Conservation (phyloP, 345 rosid species). For the Dimocarpus longan region DNA sequence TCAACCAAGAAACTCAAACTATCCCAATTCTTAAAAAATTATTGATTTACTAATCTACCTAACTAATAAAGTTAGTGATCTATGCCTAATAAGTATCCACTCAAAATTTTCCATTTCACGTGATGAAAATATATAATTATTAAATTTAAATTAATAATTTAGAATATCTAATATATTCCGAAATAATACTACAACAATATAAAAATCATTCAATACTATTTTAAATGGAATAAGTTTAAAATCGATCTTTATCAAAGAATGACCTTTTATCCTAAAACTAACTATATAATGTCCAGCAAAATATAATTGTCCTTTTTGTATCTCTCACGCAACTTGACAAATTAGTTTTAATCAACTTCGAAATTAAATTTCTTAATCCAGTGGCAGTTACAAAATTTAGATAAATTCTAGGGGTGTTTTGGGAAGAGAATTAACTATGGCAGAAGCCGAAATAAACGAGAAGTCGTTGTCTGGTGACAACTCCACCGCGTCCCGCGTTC, state of each 20-base stretch:
- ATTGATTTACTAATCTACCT: not conserved
- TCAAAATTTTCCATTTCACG: too few species aligned
- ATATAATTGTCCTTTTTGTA: too few species aligned
- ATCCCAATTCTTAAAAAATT: not conserved
- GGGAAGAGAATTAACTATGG: not conserved
- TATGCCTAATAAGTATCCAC: not conserved
- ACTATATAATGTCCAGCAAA: too few species aligned
- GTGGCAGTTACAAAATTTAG: not conserved
- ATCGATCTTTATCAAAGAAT: too few species aligned
- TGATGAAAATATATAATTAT: not conserved
- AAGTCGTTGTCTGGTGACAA: not conserved
- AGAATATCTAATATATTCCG: not conserved
- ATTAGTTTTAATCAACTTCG: too few species aligned
- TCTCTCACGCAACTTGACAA: too few species aligned
- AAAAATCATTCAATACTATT: too few species aligned
- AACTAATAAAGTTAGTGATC: too few species aligned
- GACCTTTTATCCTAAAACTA: too few species aligned
- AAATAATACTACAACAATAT: too few species aligned
- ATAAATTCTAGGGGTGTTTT: not conserved
- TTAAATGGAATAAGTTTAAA: too few species aligned
- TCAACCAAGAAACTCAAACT: not conserved
- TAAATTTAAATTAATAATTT: not conserved
- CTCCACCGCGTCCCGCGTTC: not conserved
- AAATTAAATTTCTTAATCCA: not conserved
- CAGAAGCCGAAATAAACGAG: not conserved